These are phyloP conservation scores for Pistacia vera DNA, from an alignment of 345 rosid genomes.

Conservation along the genomic window DNA sequence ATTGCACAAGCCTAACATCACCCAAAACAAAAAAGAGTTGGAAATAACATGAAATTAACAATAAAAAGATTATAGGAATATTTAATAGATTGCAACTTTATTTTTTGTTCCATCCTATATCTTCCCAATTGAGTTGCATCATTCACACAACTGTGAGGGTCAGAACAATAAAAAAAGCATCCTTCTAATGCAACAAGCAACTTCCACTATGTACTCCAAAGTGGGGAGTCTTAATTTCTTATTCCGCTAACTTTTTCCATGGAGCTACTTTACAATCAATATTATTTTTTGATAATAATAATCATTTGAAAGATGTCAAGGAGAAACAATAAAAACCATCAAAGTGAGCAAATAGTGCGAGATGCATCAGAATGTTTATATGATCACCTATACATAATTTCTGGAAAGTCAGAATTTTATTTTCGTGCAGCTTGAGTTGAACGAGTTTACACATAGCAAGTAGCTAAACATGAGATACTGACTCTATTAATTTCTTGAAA, in stretches of 20 bases:
- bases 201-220: not conserved
- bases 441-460: not conserved
- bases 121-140: not conserved
- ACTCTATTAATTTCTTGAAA: not conserved
- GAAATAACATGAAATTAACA: not conserved
- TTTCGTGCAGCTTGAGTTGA: too few relatives aligned
- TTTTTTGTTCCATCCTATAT: not conserved
- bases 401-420: not conserved
- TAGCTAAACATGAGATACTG: not conserved
- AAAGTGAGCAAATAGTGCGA: not conserved
- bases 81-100: not conserved
- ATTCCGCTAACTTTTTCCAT: not conserved
- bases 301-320: not conserved
- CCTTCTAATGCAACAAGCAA: not conserved
- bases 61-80: not conserved
- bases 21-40: not conserved
- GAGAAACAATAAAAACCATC: not conserved
- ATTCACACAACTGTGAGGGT: not conserved
- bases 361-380: not conserved
- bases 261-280: too few relatives aligned
- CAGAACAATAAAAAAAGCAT: not conserved
- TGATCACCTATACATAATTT: not conserved
- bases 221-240: not conserved
- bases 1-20: conserved; percentile 79
- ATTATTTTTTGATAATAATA: too few relatives aligned